Conservation (phyloP, 1,284 basidiomycete species). For the Cutaneotrichosporon spelunceum region DNA sequence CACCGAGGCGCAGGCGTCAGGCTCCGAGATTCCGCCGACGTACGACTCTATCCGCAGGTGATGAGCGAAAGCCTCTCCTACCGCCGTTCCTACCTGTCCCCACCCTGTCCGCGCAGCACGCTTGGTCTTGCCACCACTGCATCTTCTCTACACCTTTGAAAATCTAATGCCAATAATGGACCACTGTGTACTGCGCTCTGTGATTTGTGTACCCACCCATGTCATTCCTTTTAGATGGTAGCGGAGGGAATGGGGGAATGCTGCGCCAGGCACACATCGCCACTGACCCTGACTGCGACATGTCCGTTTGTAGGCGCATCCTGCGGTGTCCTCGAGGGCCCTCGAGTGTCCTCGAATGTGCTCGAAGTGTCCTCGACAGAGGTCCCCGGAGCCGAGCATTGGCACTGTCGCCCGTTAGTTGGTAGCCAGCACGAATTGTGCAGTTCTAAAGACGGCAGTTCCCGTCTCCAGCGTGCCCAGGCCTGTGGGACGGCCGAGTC, state of each 20-base stretch:
- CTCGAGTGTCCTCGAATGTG: no score
- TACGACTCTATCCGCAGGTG: slow-evolving; percentile 16
- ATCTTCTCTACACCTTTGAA: not conserved
- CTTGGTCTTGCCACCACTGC: slow-evolving; percentile 1
- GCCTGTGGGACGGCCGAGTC: no score
- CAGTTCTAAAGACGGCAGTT: no score
- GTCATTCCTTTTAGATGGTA: slow-evolving; percentile 2
- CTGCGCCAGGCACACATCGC: not conserved
- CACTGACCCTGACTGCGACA: no score
- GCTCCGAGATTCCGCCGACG: slow-evolving; percentile 37
- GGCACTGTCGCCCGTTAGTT: no score
- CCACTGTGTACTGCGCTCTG: slow-evolving; percentile 5
- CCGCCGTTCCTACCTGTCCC: not conserved
- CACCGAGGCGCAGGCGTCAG: slow-evolving; percentile 15
- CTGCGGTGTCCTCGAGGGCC: no score
- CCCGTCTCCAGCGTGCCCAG: no score
- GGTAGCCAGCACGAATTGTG: no score
- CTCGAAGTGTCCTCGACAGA: no score
- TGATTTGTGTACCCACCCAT: slow-evolving; percentile 9
- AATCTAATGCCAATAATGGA: not conserved
- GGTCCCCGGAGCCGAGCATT: no score
- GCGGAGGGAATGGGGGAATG: not conserved
- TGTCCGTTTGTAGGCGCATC: no score
- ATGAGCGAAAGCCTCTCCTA: not conserved
- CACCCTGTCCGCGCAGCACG: not conserved